These are phyloP conservation scores for Blastobotrys mokoenaii DNA, from an alignment of 805 yeast genomes.

Conservation along the genomic window DNA sequence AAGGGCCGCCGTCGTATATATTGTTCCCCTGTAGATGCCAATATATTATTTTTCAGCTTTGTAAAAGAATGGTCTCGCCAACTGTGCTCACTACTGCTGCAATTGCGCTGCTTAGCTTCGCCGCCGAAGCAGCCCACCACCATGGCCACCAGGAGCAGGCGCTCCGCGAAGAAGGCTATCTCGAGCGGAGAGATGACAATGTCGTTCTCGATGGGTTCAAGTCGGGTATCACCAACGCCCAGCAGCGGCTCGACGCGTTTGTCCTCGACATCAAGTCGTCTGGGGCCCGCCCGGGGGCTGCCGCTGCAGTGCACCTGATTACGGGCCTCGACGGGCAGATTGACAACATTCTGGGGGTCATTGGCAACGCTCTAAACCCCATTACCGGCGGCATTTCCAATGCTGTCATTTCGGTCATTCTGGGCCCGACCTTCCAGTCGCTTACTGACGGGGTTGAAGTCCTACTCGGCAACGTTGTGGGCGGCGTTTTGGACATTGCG, in stretches of 20 bases:
- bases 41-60: too few species aligned
- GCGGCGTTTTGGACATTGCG: conserved; percentile 17
- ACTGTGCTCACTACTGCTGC: too few species aligned
- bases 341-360: conserved; percentile 23
- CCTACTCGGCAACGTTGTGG: conserved; percentile 19
- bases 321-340: conserved; percentile 30
- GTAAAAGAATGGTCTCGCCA: too few species aligned
- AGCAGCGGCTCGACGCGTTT: conserved; percentile 12
- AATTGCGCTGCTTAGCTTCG: too few species aligned
- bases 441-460: conserved; percentile 28
- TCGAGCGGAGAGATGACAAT: too few species aligned
- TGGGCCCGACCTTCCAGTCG: conserved; percentile 27
- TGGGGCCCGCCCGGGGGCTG: conserved; percentile 9
- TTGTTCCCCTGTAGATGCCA: too few species aligned
- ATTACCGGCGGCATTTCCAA: conserved; percentile 22
- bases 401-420: conserved; percentile 15
- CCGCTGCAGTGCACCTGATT: conserved; percentile 16
- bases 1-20: too few species aligned
- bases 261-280: neutral
- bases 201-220: neutral
- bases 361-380: conserved; percentile 13
- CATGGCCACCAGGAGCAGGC: too few species aligned
- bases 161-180: too few species aligned
- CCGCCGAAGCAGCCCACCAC: too few species aligned
- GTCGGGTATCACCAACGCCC: conserved; percentile 15